These are phyloP conservation scores for Candida parachauliodes DNA, from an alignment of 805 yeast genomes.

Conservation along the genomic window DNA sequence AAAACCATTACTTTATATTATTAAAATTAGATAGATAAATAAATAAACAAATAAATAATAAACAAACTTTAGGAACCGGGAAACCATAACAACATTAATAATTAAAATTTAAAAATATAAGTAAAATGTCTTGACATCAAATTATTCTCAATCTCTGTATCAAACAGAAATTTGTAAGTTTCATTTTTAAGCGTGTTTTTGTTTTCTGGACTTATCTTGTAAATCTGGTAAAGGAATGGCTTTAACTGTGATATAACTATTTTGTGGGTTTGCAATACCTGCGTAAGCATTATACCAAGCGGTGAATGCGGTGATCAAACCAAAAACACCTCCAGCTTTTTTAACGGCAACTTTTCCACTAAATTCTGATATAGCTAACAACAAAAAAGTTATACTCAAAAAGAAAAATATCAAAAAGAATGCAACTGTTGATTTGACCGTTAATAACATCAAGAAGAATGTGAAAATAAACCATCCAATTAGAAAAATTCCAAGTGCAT, in stretches of 20 bases:
- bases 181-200: slow-evolving; percentile 1
- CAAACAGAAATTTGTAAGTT: too few relatives aligned
- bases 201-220: slow-evolving; percentile 13
- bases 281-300: slow-evolving; percentile 48
- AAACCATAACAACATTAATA: slow-evolving; percentile 4
- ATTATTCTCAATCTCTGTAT: too few relatives aligned
- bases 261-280: slow-evolving; percentile 54
- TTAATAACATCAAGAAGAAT: slow-evolving; percentile 37
- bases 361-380: slow-evolving; percentile 38
- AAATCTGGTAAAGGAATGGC: slow-evolving; percentile 43
- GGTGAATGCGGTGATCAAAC: slow-evolving; percentile 36
- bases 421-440: slow-evolving; percentile 42
- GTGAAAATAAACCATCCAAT: slow-evolving; percentile 44
- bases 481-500: slow-evolving; percentile 37
- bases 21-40: background rate
- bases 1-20: slow-evolving; percentile 5
- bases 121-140: too few relatives aligned
- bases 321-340: slow-evolving; percentile 42
- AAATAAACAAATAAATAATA: background rate
- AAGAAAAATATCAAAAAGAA: slow-evolving; percentile 40
- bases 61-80: slow-evolving; percentile 2
- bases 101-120: background rate
- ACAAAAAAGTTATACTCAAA: slow-evolving; percentile 37
- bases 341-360: slow-evolving; percentile 26
- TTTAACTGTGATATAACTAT: slow-evolving; percentile 52